Conservation (phyloP, 345 rosid genomes). For the Ceriops zippeliana region DNA sequence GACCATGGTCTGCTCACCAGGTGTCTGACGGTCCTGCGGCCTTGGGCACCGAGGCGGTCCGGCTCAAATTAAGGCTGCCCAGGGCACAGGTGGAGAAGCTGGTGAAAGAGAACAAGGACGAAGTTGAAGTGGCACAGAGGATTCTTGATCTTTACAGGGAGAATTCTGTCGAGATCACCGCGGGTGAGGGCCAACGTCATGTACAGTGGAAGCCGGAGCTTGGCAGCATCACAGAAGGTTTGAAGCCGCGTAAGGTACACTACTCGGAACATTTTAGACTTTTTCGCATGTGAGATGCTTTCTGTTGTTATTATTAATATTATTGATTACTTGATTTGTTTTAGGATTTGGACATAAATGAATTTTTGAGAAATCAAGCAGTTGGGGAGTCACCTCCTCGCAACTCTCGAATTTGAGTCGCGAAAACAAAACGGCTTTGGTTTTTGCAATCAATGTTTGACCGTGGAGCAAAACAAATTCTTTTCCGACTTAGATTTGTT, state of each 20-base stretch:
- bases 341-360: no score
- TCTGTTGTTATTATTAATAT: no score
- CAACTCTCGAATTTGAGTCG: no score
- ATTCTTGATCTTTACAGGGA: constrained; percentile 22
- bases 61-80: constrained; percentile 23
- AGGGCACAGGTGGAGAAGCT: constrained; percentile 18
- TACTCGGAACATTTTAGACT: no score
- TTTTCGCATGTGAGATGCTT: no score
- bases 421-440: no score
- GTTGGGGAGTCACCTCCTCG: no score
- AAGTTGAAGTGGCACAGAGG: constrained; percentile 19
- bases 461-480: no score
- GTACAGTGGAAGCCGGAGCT: constrained; percentile 22
- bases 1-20: background rate
- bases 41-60: background rate
- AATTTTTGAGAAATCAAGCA: no score
- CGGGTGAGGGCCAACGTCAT: background rate
- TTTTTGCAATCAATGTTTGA: no score
- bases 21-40: background rate
- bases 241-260: constrained; percentile 14
- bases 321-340: no score
- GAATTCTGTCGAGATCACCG: background rate
- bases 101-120: constrained; percentile 19
- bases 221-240: constrained; percentile 10
- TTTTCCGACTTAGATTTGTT: no score